phyloP scores from a whole-genome alignment of 2,329 filamentous ascomycete species.

The Pseudogymnoascus sp. region DNA sequence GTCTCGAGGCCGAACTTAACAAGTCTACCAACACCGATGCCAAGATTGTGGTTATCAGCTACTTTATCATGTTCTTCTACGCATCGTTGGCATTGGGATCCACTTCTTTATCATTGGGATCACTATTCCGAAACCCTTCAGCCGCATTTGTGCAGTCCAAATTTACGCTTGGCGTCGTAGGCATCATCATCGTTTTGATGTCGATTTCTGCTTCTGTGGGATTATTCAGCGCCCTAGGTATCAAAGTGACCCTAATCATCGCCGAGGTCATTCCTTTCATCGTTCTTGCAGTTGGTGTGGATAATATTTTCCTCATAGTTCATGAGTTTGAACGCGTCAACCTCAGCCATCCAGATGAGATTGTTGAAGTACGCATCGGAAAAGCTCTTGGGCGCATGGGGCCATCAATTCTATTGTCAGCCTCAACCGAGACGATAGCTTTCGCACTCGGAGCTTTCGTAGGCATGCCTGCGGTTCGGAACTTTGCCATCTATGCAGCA shows the following conservation, averaged over 20 bases:
- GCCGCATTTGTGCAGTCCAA: constrained; percentile 90
- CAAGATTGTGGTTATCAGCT: constrained; percentile 93
- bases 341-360: constrained; percentile 78
- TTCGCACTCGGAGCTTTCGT: constrained; percentile 91
- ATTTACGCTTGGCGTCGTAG: constrained; percentile 88
- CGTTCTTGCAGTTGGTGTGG: constrained; percentile 89
- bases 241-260: constrained; percentile 95
- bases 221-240: constrained; percentile 80
- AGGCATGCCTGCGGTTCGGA: constrained; percentile 94
- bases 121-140: constrained; percentile 73
- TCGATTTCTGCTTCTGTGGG: constrained; percentile 94
- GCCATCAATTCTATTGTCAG: constrained; percentile 90
- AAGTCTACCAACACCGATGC: constrained; percentile 98
- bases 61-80: constrained; percentile 98
- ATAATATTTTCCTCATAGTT: constrained; percentile 98
- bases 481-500: constrained; percentile 94
- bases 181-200: constrained; percentile 94
- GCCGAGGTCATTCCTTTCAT: constrained; percentile 98
- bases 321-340: constrained; percentile 97
- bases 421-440: constrained; percentile 86
- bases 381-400: constrained; percentile 92
- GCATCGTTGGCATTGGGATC: constrained; percentile 88
- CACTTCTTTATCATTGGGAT: constrained; percentile 68
- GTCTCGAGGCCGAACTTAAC: constrained; percentile 89
- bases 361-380: constrained; percentile 77